phyloP scores from a whole-genome alignment of 2,329 filamentous ascomycete species.

The Cyphellophora europaea region DNA sequence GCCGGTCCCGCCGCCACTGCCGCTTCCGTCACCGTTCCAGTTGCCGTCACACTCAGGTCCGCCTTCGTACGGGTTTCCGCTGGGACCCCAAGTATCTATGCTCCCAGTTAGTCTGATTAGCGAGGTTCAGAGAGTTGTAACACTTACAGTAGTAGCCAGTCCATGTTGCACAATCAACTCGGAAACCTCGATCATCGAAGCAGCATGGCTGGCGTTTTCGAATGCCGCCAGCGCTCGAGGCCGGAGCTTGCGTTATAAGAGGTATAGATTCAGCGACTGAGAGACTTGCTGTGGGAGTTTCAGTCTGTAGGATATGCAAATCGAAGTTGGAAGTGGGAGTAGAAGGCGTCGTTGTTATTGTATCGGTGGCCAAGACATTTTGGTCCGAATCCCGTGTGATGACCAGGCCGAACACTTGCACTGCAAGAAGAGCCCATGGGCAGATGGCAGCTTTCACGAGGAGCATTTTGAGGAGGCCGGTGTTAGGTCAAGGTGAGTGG shows the following conservation, averaged over 20 bases:
- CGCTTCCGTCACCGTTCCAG: constrained; percentile 6
- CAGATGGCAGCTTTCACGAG: too few relatives aligned
- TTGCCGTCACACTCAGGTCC: constrained; percentile 11
- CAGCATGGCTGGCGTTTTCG: constrained; percentile 17
- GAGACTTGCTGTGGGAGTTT: too few relatives aligned
- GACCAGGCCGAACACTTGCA: too few relatives aligned
- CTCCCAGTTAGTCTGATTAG: background rate
- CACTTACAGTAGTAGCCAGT: constrained; percentile 17
- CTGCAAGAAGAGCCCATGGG: too few relatives aligned
- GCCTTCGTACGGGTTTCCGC: constrained; percentile 15
- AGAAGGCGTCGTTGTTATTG: background rate
- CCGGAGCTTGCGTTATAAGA: too few relatives aligned
- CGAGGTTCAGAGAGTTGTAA: background rate
- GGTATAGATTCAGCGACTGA: too few relatives aligned
- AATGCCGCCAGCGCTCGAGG: too few relatives aligned
- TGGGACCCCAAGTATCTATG: constrained; percentile 17
- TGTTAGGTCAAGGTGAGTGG: too few relatives aligned
- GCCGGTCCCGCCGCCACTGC: constrained; percentile 5
- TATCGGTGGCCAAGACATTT: background rate
- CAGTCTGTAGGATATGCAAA: too few relatives aligned
- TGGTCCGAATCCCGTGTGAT: background rate
- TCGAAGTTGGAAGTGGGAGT: too few relatives aligned
- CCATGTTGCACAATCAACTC: constrained; percentile 20
- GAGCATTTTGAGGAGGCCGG: too few relatives aligned
- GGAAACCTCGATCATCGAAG: constrained; percentile 19